These are phyloP conservation scores for Astragalus glycyphyllos DNA, from an alignment of 306 rosid genomes.

Conservation along the genomic window DNA sequence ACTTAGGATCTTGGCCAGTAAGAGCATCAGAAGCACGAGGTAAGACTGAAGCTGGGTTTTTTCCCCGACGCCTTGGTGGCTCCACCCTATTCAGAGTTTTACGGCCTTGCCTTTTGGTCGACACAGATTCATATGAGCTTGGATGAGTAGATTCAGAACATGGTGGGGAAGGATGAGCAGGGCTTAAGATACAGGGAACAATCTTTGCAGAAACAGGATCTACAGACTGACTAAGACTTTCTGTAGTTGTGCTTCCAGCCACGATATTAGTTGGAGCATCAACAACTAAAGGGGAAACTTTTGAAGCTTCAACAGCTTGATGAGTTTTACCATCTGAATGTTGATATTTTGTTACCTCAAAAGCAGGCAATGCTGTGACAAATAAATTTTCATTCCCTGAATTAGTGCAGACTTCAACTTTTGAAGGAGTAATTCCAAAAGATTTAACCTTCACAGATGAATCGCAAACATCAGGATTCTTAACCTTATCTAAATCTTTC, in stretches of 20 bases:
- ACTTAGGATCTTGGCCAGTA: slow-evolving; percentile 60
- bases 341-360: slow-evolving; percentile 52
- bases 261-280: slow-evolving; percentile 53
- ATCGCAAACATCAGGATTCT: slow-evolving; percentile 45
- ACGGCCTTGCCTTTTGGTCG: slow-evolving; percentile 79
- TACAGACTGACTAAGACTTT: slow-evolving; percentile 37
- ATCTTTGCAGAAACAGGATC: slow-evolving; percentile 50
- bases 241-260: slow-evolving; percentile 45
- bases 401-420: slow-evolving; percentile 43
- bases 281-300: slow-evolving; percentile 44
- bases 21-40: slow-evolving; percentile 52
- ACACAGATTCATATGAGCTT: slow-evolving; percentile 57
- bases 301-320: slow-evolving; percentile 48
- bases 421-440: slow-evolving; percentile 45
- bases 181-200: slow-evolving; percentile 48
- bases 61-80: slow-evolving; percentile 86
- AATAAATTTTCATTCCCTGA: slow-evolving; percentile 43
- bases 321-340: slow-evolving; percentile 45
- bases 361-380: slow-evolving; percentile 43
- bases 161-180: slow-evolving; percentile 47
- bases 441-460: slow-evolving; percentile 48
- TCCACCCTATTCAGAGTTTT: slow-evolving; percentile 74
- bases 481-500: slow-evolving; percentile 52
- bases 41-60: slow-evolving; percentile 52
- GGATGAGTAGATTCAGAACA: slow-evolving; percentile 55